These are phyloP conservation scores for Carex littledalei DNA, from an alignment of 176 grass and related monocot genomes.

Conservation along the genomic window DNA sequence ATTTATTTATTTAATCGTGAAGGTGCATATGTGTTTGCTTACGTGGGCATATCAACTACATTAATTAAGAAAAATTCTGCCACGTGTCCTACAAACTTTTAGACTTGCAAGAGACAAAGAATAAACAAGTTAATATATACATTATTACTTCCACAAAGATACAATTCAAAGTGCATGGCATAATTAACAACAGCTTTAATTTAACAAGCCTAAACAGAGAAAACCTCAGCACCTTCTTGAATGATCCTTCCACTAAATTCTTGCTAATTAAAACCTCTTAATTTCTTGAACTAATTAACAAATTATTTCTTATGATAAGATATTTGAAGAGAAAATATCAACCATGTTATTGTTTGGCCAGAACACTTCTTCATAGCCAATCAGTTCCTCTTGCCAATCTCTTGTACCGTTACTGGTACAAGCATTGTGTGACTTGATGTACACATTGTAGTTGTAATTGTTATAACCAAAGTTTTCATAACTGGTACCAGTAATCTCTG, in stretches of 20 bases:
- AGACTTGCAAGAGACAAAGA: conserved; percentile 4
- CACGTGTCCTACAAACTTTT: conserved; percentile 15
- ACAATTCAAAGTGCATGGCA: background rate
- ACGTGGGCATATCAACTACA: conserved; percentile 16
- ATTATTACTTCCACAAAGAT: conserved; percentile 10
- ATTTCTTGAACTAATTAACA: background rate
- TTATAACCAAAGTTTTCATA: conserved; percentile 33
- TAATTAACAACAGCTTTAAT: conserved; percentile 16
- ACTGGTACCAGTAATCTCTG: conserved; percentile 41
- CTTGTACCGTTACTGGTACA: conserved; percentile 11
- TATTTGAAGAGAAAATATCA: conserved; percentile 51
- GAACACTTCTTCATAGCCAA: conserved; percentile 46
- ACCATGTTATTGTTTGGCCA: conserved; percentile 43
- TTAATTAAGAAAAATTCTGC: background rate
- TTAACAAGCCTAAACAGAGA: conserved; percentile 17
- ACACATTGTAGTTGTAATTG: conserved; percentile 26
- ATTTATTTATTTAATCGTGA: background rate
- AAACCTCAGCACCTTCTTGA: conserved; percentile 11
- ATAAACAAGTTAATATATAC: background rate
- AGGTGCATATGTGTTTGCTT: background rate
- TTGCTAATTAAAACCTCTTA: background rate
- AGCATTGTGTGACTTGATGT: conserved; percentile 6
- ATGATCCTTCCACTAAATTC: background rate
- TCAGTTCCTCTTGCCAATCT: conserved; percentile 46
- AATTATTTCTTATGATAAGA: conserved; percentile 29